Base-by-base conservation (phyloP, 2,329 filamentous ascomycete genomes). In the Diaporthe citrichinensis region DNA sequence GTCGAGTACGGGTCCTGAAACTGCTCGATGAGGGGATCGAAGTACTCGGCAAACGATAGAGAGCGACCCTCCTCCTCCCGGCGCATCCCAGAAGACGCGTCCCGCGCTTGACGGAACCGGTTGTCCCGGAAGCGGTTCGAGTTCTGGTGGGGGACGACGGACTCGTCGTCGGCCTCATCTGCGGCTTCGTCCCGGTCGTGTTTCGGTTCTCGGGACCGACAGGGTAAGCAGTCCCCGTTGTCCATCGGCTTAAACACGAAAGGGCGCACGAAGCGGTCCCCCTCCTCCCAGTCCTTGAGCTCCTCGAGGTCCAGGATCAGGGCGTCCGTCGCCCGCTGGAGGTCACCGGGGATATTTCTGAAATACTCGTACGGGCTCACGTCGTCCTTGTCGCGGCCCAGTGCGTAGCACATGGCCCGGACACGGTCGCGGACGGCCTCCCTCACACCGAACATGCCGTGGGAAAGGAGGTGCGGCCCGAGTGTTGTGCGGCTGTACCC, bases 261-360 rank as follows among this genome's bases (percentile, higher is more conserved):
- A 14, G 17, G 17, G 1, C 8, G 17, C 5, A 34, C 3, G 28
- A 20, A 2, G 4, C 44, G 28, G 71, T 17, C 23, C 31, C 34
- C 4, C 9, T 36, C 20, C 65, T 75, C 73, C 67, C 58, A 67
- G 28, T 25, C n/a, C 28, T 53, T 61, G 36, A 75, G 36, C 46
- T 74, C 57, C 3, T 71, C 67, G 34, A 71, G 57, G 15, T 71
- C 23, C n/a, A 7, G 1, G 20, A 74, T 49, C 9, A 74, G n/a
- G 4, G 34, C 55, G 46, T 51, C 41, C 20, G 31, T 59, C 25
- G 20, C 46, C n/a, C 10, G 20, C 15, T 59, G 36, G 14, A 68
- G 12, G 51, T n/a, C 31, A 20, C 14, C 3, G 14, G 46, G 20
- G 44, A 39, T 12, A 12, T 14, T 4, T 4, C 23, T 58, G 31